These are phyloP conservation scores for Wickerhamia fluorescens DNA, from an alignment of 805 yeast species.

Conservation along the genomic window DNA sequence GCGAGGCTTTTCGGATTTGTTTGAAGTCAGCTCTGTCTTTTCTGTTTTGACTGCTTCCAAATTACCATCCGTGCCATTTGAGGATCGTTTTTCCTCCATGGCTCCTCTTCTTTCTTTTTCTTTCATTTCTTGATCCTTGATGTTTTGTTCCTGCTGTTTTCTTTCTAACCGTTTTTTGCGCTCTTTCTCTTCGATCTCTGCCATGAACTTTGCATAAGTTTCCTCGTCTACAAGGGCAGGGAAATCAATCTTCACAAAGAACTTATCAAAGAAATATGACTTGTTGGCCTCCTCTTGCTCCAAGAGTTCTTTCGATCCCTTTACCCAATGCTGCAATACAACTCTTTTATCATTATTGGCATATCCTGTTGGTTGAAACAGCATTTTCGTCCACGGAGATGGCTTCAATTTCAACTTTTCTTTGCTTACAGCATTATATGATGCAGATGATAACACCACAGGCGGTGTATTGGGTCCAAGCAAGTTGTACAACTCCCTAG, in stretches of 20 bases:
- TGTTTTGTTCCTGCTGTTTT: slow-evolving; percentile 1
- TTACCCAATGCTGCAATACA: slow-evolving; percentile 75
- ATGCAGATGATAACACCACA: slow-evolving; percentile 23
- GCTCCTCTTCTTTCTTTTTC: slow-evolving; percentile 6
- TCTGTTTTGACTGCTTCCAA: slow-evolving; percentile 3
- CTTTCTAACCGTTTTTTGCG: slow-evolving; percentile 5
- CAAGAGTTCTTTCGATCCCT: slow-evolving; percentile 51
- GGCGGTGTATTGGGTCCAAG: slow-evolving; percentile 94
- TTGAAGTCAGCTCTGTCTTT: slow-evolving; percentile 5
- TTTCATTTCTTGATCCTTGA: slow-evolving; percentile 9
- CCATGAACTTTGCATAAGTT: slow-evolving; percentile 49
- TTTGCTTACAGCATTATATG: slow-evolving; percentile 43
- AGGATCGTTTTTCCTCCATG: neutral
- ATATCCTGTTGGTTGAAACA: slow-evolving; percentile 45
- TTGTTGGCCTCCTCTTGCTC: slow-evolving; percentile 23
- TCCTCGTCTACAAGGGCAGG: slow-evolving; percentile 59
- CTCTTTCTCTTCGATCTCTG: slow-evolving; percentile 27
- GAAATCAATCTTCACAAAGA: slow-evolving; percentile 58
- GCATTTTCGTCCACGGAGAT: slow-evolving; percentile 74
- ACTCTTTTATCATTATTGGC: slow-evolving; percentile 40
- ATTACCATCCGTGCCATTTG: slow-evolving; percentile 1
- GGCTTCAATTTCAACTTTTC: slow-evolving; percentile 61
- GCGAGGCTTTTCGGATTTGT: slow-evolving; percentile 3
- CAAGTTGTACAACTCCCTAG: slow-evolving; percentile 79
- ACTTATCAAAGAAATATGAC: slow-evolving; percentile 69